Percentiles rank a stretch among this genome's conserved stretches.
phyloP scores from a whole-genome alignment of 495 filamentous ascomycete genomes.

The Aspergillus avenaceus region DNA sequence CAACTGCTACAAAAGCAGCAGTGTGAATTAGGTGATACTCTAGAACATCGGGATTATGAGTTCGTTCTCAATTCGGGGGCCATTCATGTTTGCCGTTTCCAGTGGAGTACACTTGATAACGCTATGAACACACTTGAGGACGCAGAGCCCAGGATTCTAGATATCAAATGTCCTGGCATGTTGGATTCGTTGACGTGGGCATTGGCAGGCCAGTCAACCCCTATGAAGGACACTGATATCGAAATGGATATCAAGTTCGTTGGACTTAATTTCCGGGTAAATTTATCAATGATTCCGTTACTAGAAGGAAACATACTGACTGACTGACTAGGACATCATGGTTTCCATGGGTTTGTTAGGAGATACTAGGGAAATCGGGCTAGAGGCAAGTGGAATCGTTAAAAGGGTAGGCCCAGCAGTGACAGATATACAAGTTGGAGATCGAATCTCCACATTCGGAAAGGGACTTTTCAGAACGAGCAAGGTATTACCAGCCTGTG shows the following conservation, averaged over 20 bases:
- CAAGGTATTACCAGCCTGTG: neutral
- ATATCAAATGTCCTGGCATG: slow-evolving; percentile 10
- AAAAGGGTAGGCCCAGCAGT: slow-evolving; percentile 33
- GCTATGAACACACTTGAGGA: neutral
- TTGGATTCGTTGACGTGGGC: slow-evolving; percentile 22
- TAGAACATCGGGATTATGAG: slow-evolving; percentile 28
- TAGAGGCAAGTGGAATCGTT: slow-evolving; percentile 36
- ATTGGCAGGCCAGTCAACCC: too few relatives aligned
- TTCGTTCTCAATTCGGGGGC: slow-evolving; percentile 21
- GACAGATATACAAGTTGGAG: slow-evolving; percentile 27
- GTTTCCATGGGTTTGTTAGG: slow-evolving; percentile 24
- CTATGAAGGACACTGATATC: too few relatives aligned
- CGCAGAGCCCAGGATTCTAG: slow-evolving; percentile 1
- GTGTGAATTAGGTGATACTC: neutral
- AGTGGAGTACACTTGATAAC: slow-evolving; percentile 16
- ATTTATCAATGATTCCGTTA: neutral
- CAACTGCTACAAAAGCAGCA: slow-evolving; percentile 14
- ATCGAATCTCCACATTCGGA: slow-evolving; percentile 21
- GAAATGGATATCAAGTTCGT: slow-evolving; percentile 25
- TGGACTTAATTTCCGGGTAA: slow-evolving; percentile 31
- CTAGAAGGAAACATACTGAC: neutral
- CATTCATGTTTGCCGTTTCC: slow-evolving; percentile 21
- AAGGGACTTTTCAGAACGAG: too few relatives aligned
- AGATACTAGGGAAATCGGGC: neutral
- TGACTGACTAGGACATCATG: slow-evolving; percentile 18